Evolutionary conservation across 2,329 filamentous ascomycete species (phyloP), one percentile per base, ranked within the genome.

Genomic region (Cladosporium velox): DNA sequence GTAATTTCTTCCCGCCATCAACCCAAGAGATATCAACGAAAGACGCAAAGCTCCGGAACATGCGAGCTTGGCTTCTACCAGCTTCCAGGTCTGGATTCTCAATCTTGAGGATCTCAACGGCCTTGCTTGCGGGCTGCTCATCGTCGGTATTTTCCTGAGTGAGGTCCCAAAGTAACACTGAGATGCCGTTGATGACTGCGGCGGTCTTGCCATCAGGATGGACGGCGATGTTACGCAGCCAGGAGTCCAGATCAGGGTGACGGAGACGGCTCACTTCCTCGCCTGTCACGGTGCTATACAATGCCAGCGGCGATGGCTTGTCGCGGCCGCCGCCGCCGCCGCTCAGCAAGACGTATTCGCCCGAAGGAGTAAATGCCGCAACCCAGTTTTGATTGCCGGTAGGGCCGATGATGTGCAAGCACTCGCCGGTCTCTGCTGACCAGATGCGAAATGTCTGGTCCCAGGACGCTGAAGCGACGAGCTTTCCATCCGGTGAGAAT

Each of bases 381-480:
- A 10, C 52, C 52, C 52, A 34, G 30, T 55, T 65, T 64, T 70
- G 68, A 12, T 49, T 58, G n/a, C 59, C 59, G 2, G 55, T 67
- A 2, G 64, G 62, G 2, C 66, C 65, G 52, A 71, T 70, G 15
- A n/a, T 44, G 15, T 68, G 58, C 24, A 59, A 24, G 30, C 63
- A 52, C 34, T 64, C 26, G 26, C 68, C 64, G 28, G 55, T 67
- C 21, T 34, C 57, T 35, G 59, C 65, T 34, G 68, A 57, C 65
- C 67, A 72, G 49, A 73, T 66, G 5, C 61, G 65, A 41, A 65
- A 71, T 4, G 57, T 67, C 1, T 59, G 18, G 38, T 72, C 70
- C 70, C 69, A 71, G 15, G 57, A 59, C 8, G 68, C 70, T 11
- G 67, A 68, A 8, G 67, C 70, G 58, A 72, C 63, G 28, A 67